A percentile compares a stretch with the other conserved stretches of the same genome.
Conservation (phyloP, 306 rosid genomes). For the Alnus rubra region DNA sequence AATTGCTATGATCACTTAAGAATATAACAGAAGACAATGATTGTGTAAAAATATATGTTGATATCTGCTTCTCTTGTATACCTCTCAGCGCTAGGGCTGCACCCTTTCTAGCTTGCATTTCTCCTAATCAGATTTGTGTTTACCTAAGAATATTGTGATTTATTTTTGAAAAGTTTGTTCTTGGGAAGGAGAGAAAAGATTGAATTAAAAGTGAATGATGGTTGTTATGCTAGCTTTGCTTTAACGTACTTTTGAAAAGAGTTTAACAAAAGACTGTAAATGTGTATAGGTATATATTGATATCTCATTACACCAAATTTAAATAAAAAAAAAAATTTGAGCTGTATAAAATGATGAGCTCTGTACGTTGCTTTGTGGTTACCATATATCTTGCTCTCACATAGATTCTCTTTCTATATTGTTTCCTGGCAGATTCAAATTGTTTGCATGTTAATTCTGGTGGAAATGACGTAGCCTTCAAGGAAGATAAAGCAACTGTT, state of each 20-base stretch:
- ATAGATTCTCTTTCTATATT: slow-evolving; percentile 4
- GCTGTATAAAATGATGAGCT: background rate
- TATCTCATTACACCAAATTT: background rate
- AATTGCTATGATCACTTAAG: too few species aligned
- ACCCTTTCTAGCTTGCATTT: background rate
- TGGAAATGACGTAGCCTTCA: slow-evolving; percentile 34
- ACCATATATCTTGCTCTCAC: slow-evolving; percentile 10
- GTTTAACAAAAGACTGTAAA: background rate
- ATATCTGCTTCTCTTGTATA: too few species aligned
- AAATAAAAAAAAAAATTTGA: background rate
- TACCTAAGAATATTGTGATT: background rate
- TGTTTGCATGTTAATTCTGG: slow-evolving; percentile 69
- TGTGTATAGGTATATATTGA: background rate
- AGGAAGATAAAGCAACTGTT: slow-evolving; percentile 21
- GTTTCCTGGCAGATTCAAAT: slow-evolving; percentile 59
- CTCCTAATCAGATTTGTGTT: background rate
- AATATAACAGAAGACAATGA: too few species aligned
- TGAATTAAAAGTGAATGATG: background rate
- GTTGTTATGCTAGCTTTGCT: background rate
- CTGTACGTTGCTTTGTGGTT: background rate
- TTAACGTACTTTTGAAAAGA: background rate
- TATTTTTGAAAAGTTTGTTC: background rate
- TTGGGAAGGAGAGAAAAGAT: background rate
- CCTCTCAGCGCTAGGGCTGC: background rate
- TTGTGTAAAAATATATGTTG: too few species aligned